Conservation (phyloP, 169 alveolate genomes). For the Theileria annulata region DNA sequence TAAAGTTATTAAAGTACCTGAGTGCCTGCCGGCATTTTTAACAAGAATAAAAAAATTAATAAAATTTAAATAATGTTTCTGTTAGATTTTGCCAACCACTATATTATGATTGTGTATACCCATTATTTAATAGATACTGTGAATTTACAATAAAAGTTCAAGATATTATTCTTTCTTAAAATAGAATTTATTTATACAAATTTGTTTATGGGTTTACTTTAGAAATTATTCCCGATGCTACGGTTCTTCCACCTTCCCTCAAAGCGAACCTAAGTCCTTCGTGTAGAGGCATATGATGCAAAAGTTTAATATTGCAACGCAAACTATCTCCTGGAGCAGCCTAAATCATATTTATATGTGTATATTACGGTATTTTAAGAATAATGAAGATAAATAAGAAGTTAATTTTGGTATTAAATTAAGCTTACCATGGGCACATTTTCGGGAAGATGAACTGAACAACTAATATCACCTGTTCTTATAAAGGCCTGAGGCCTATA, state of each 20-base stretch:
- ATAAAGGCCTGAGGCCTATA: conserved; percentile 93
- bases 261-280: conserved; percentile 89
- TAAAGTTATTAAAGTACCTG: conserved; percentile 32
- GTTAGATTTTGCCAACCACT: not conserved
- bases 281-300: conserved; percentile 80
- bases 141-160: not conserved
- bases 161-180: not conserved
- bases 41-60: not conserved
- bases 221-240: conserved; percentile 90
- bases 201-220: conserved; percentile 35
- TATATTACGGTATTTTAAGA: not conserved
- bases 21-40: conserved; percentile 67
- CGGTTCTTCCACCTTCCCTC: conserved; percentile 94
- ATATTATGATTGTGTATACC: not conserved
- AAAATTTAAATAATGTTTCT: not conserved
- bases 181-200: not conserved
- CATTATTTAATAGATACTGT: not conserved
- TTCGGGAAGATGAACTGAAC: conserved; percentile 86
- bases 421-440: conserved; percentile 77
- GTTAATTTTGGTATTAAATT: not conserved
- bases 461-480: conserved; percentile 92
- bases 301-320: conserved; percentile 76
- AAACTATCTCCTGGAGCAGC: conserved; percentile 79
- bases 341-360: conserved; percentile 52
- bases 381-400: not conserved